These are phyloP conservation scores for Cyberlindnera americana DNA, from an alignment of 805 yeast species.

Conservation along the genomic window DNA sequence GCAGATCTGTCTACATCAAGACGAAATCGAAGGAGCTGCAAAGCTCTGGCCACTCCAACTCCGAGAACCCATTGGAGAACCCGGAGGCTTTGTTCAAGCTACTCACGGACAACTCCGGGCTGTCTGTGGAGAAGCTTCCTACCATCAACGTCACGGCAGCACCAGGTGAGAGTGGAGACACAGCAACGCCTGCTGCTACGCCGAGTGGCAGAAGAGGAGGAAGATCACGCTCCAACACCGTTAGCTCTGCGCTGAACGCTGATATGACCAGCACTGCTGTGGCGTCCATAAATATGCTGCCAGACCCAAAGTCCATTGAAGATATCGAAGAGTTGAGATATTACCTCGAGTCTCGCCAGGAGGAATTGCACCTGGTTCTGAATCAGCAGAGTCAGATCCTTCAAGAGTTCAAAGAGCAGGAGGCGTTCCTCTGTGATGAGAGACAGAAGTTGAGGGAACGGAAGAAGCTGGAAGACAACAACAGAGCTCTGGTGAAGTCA, in stretches of 20 bases:
- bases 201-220: conserved; percentile 17
- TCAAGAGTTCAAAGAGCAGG: conserved; percentile 39
- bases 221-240: conserved; percentile 37
- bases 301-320: conserved; percentile 27
- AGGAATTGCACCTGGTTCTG: conserved; percentile 35
- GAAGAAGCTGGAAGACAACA: conserved; percentile 38
- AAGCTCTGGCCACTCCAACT: conserved; percentile 18
- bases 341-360: conserved; percentile 39
- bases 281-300: conserved; percentile 10
- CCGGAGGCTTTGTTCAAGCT: conserved; percentile 36
- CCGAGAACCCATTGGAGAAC: conserved; percentile 31
- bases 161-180: conserved; percentile 22
- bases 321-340: conserved; percentile 43
- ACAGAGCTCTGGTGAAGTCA: conserved; percentile 36
- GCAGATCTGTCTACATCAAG: conserved; percentile 38
- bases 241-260: conserved; percentile 18
- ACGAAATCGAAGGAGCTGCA: conserved; percentile 31
- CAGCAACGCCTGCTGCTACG: conserved; percentile 13
- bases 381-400: conserved; percentile 32
- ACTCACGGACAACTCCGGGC: conserved; percentile 29
- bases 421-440: conserved; percentile 31
- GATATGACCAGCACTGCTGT: conserved; percentile 13
- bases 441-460: conserved; percentile 37
- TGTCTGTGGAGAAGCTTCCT: conserved; percentile 24
- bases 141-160: conserved; percentile 26